Evolutionary conservation across 768 basidiomycete species (phyloP), one percentile per base, ranked within the genome.

Genomic region (Calvatia gigantea): DNA sequence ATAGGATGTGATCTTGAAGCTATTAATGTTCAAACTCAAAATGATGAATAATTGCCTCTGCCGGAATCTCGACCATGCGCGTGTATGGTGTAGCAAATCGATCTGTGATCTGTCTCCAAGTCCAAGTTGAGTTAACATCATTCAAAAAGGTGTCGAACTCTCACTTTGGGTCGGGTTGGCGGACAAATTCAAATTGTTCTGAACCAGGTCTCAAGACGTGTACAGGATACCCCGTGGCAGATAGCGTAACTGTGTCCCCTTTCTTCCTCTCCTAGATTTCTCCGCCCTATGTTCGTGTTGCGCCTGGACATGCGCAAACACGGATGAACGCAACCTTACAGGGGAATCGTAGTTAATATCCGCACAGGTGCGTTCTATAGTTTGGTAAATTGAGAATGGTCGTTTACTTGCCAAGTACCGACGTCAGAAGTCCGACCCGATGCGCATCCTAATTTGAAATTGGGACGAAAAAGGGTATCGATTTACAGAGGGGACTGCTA

Each of bases 51-150:
- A 48, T 48, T 41, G 32, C 37, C 54, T 55, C 45, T 55, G 14
- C 54, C 54, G 37, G 25, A 54, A 45, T 45, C 39, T 42, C 54
- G 21, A 21, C 54, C 46, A 54, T 31, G 35, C 53, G 53, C 52
- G 45, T 15, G 46, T 41, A 32, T 37, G 37, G 49, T 46, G 54
- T 38, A 28, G 54, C 48, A 41, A 27, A 41, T 29, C 14, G 35
- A 55, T 55, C 54, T 55, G 38, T 32, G 54, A 55, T 55, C 54
- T 55, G n/a, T 37, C 44, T n/a, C 8, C 38, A 19, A 41, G 32
- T 31, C 25, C 41, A 23, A 21, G 32, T 41, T 32, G 31, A 48
- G 11, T 29, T 35, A 46, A 46, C 44, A 54, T 12, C 21, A 41
- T 27, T 46, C 21, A 17, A n/a, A 54, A 32, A 54, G 27, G 32